These are phyloP conservation scores for Saturnispora halmiae DNA, from an alignment of 805 yeast genomes.

Conservation along the genomic window DNA sequence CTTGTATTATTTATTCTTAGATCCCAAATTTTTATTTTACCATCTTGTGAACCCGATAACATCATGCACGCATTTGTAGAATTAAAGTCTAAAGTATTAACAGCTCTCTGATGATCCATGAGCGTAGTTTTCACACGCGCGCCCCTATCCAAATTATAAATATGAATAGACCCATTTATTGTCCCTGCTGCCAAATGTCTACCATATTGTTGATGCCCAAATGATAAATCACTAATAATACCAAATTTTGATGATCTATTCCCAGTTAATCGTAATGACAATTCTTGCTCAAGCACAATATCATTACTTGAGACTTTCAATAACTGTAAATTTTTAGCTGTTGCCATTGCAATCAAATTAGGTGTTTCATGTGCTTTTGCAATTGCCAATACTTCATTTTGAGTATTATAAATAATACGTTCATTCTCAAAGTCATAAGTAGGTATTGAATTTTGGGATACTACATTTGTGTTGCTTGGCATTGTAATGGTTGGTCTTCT, in stretches of 20 bases:
- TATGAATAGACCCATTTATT: conserved; percentile 39
- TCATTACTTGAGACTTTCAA: conserved; percentile 28
- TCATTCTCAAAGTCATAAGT: conserved; percentile 17
- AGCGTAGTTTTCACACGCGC: conserved; percentile 24
- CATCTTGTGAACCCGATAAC: conserved; percentile 71
- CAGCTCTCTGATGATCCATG: conserved; percentile 38
- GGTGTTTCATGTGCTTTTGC: conserved; percentile 29
- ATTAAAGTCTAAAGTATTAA: conserved; percentile 36
- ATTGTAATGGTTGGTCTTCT: background rate
- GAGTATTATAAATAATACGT: conserved; percentile 24
- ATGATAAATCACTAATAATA: conserved; percentile 34
- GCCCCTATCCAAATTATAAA: conserved; percentile 26
- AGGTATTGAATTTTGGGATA: conserved; percentile 12
- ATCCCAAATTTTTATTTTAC: conserved; percentile 71
- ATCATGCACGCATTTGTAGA: conserved; percentile 33
- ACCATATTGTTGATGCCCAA: conserved; percentile 34
- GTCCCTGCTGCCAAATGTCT: conserved; percentile 36
- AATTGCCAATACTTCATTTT: conserved; percentile 28
- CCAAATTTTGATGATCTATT: conserved; percentile 32
- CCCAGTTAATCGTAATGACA: conserved; percentile 22
- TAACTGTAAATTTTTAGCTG: conserved; percentile 34
- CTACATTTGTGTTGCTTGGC: no score
- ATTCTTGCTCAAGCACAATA: conserved; percentile 29
- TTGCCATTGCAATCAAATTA: conserved; percentile 33
- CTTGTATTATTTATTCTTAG: conserved; percentile 38